A percentile compares a stretch with the other conserved stretches of the same genome.
Evolutionary conservation across 1,284 basidiomycete genomes (phyloP).

Genomic region (Erythrobasidium hasegawianum): DNA sequence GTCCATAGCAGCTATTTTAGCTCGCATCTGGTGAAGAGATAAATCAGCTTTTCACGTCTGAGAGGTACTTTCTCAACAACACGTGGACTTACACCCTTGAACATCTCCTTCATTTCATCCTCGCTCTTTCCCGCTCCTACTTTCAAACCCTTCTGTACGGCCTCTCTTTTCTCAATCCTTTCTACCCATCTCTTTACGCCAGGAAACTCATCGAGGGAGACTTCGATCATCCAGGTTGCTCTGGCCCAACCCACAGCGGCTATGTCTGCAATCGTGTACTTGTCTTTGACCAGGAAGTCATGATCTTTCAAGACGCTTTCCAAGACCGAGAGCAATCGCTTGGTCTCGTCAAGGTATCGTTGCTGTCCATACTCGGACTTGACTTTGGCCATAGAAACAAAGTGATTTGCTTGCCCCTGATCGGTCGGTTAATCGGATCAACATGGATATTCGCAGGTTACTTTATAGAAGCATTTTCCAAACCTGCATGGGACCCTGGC

Average conservation of each 20-base stretch:
- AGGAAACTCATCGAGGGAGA: constrained; percentile 26
- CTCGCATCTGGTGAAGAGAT: constrained; percentile 21
- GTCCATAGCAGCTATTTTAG: constrained; percentile 25
- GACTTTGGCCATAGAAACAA: constrained; percentile 34
- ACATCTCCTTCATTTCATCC: constrained; percentile 30
- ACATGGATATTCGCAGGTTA: too few species aligned
- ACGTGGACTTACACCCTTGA: constrained; percentile 13
- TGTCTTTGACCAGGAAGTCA: constrained; percentile 33
- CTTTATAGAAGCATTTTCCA: too few species aligned
- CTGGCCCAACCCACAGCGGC: constrained; percentile 30
- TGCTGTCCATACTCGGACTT: constrained; percentile 38
- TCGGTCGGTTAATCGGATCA: too few species aligned
- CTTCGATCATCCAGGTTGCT: constrained; percentile 23
- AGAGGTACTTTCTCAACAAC: too few species aligned
- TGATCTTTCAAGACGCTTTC: constrained; percentile 35
- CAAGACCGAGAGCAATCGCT: constrained; percentile 38
- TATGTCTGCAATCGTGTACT: constrained; percentile 36
- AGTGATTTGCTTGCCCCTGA: constrained; percentile 36
- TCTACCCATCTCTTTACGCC: constrained; percentile 39
- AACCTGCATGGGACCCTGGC: constrained; percentile 35
- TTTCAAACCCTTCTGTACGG: constrained; percentile 38
- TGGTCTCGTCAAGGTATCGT: constrained; percentile 39
- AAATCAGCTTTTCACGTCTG: too few species aligned
- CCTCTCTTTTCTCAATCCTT: constrained; percentile 37
- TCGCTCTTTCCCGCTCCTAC: constrained; percentile 27